Conservation (phyloP, 2,329 filamentous ascomycete genomes). For the Laburnicola sp. region DNA sequence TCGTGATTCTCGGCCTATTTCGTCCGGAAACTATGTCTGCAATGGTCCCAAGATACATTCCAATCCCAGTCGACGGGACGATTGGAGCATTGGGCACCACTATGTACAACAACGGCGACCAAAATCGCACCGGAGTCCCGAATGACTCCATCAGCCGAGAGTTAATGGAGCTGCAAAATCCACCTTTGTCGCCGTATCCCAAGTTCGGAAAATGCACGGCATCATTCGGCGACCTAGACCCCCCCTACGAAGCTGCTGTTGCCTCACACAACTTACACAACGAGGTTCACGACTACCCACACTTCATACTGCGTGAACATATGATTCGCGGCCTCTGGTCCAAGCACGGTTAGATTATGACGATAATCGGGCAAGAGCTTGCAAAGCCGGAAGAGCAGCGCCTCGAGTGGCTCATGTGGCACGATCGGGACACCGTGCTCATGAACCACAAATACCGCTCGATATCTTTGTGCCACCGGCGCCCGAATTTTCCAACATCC, state of each 20-base stretch:
- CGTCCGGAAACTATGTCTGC: constrained; percentile 1
- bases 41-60: constrained; percentile 1
- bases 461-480: constrained; percentile 45
- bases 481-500: constrained; percentile 38
- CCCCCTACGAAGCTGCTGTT: constrained; percentile 31
- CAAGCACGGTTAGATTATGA: constrained; percentile 47
- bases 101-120: neutral
- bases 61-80: neutral
- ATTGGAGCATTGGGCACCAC: neutral
- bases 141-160: neutral
- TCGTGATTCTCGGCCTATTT: constrained; percentile 1
- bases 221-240: constrained; percentile 24
- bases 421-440: constrained; percentile 49
- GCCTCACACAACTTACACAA: constrained; percentile 44
- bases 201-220: constrained; percentile 26
- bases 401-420: constrained; percentile 49
- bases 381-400: constrained; percentile 45
- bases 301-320: constrained; percentile 40
- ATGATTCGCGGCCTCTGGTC: constrained; percentile 44
- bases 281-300: constrained; percentile 38
- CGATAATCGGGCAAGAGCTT: constrained; percentile 46
- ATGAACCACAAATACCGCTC: constrained; percentile 47
- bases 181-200: constrained; percentile 1
- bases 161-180: neutral
- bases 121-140: neutral